Percentiles rank a stretch among this genome's conserved stretches.
Conservation (phyloP, 768 basidiomycete species). For the Kwoniella dejecticola region DNA sequence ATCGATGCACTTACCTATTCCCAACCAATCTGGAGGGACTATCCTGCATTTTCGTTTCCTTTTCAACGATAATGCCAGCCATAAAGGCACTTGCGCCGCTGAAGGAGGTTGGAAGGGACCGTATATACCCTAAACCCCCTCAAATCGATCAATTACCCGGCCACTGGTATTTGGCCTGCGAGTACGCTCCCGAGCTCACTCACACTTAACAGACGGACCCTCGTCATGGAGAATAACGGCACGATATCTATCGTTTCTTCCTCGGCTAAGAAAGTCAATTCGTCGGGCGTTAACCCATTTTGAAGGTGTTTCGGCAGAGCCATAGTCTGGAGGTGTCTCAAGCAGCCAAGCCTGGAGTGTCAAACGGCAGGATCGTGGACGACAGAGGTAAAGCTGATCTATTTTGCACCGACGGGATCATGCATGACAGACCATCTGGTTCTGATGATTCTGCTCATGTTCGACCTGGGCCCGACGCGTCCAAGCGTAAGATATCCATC, state of each 20-base stretch:
- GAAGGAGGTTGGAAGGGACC: conserved; percentile 89
- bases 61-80: conserved; percentile 94
- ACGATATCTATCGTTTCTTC: conserved; percentile 83
- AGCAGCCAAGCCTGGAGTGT: background rate
- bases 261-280: conserved; percentile 84
- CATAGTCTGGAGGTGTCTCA: conserved; percentile 59
- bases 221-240: conserved; percentile 86
- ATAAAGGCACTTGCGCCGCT: conserved; percentile 82
- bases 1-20: conserved; percentile 65
- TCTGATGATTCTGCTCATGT: background rate
- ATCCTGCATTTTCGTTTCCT: conserved; percentile 93
- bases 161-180: too few relatives aligned
- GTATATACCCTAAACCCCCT: conserved; percentile 71
- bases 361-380: too few relatives aligned
- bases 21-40: conserved; percentile 85
- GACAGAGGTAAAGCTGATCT: too few relatives aligned
- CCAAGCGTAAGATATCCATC: background rate
- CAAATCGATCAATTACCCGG: too few relatives aligned
- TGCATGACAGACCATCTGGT: too few relatives aligned
- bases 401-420: too few relatives aligned
- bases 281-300: conserved; percentile 73
- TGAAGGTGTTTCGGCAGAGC: conserved; percentile 73
- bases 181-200: too few relatives aligned
- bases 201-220: conserved; percentile 87
- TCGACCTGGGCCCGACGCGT: background rate